These are phyloP conservation scores for Lindgomyces ingoldianus DNA, from an alignment of 495 filamentous ascomycete genomes.

Conservation along the genomic window DNA sequence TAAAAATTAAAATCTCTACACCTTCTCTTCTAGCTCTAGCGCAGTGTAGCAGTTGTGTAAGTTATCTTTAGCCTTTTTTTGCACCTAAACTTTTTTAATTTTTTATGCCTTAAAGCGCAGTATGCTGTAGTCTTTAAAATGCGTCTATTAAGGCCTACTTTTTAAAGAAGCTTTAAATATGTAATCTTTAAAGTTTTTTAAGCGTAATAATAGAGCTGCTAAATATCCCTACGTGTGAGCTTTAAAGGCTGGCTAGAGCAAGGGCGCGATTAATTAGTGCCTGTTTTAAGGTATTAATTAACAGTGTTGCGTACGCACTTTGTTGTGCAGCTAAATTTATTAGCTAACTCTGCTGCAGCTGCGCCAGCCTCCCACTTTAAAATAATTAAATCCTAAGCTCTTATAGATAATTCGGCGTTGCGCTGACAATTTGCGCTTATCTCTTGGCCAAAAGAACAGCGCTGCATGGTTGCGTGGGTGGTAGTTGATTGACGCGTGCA, in stretches of 20 bases:
- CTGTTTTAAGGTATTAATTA: no score
- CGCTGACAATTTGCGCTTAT: conserved; percentile 6
- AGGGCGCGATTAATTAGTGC: background rate
- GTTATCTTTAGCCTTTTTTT: background rate
- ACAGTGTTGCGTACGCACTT: no score
- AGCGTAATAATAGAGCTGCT: conserved; percentile 1
- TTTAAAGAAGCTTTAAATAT: background rate
- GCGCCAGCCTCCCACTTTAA: no score
- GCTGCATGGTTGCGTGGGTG: background rate
- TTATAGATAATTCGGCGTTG: background rate
- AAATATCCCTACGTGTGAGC: background rate
- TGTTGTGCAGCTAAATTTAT: no score
- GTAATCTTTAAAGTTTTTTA: background rate
- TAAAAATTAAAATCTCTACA: background rate
- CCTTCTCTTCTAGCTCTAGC: background rate
- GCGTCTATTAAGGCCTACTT: background rate
- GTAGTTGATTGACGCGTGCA: no score
- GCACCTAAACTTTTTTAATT: no score
- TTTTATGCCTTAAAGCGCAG: background rate
- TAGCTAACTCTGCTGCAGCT: no score
- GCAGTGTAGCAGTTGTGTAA: background rate
- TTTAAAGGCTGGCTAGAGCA: background rate
- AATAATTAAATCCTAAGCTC: no score
- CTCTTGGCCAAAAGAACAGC: conserved; percentile 13
- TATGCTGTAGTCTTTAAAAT: background rate